Base-by-base conservation (phyloP, 2,329 filamentous ascomycete genomes). In the Phaeosphaeria sp. region DNA sequence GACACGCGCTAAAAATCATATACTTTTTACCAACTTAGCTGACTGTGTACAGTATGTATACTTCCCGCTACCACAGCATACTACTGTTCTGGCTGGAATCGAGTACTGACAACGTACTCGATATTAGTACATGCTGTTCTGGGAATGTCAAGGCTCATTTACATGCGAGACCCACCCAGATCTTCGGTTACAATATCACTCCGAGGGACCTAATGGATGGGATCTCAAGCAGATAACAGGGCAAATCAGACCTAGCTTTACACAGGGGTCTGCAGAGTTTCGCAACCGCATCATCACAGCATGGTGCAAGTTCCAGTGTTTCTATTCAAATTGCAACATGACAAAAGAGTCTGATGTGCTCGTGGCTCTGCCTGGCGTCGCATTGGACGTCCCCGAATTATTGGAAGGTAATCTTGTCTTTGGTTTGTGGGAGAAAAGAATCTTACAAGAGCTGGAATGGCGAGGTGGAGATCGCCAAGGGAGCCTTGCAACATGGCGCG, bases 91-190 rank as follows among this genome's bases (percentile, higher is more conserved):
- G n/a, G n/a, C n/a, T n/a, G n/a, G n/a, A n/a, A n/a, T n/a, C n/a
- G n/a, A n/a, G n/a, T n/a, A n/a, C n/a, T n/a, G n/a, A n/a, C n/a
- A n/a, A n/a, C n/a, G n/a, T n/a, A n/a, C n/a, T n/a, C n/a, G n/a
- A n/a, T n/a, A n/a, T n/a, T n/a, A n/a, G n/a, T n/a, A n/a, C n/a
- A n/a, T n/a, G n/a, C 1, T 66, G 2, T 64, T 59, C 33, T 65
- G 65, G 63, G 55, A 66, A 6, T 67, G 61, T 39, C 30, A n/a
- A 7, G 48, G 57, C 18, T 7, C 15, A 2, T 20, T 47, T 18
- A 30, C 45, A 18, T 54, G 25, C 22, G 57, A 60, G 30, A 17
- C 22, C 1, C 42, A 44, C 18, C 42, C 42, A 3, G 6, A 21
- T 44, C 2, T 21, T 8, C 42, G 11, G 18, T 21, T n/a, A 4